These are phyloP conservation scores for Diutina catenulata DNA, from an alignment of 1,139 yeast genomes.

Conservation along the genomic window DNA sequence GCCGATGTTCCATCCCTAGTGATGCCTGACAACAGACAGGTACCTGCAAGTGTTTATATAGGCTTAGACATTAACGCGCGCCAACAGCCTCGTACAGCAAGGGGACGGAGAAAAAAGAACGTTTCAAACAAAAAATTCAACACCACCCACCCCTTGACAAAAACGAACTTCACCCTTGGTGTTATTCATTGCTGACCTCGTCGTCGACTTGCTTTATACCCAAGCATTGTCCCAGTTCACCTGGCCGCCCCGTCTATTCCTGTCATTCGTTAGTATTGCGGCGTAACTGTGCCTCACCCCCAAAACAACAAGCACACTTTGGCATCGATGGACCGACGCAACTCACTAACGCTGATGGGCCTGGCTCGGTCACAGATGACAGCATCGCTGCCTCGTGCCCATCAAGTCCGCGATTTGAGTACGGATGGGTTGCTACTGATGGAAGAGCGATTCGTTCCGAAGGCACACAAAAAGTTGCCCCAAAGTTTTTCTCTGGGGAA, in stretches of 20 bases:
- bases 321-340: not conserved
- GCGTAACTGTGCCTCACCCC: not conserved
- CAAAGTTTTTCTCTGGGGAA: no score
- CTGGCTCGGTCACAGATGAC: constrained; percentile 1
- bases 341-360: constrained; percentile 1
- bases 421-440: not conserved
- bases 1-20: no score
- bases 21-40: no score
- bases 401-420: not conserved
- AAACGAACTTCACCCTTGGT: not conserved
- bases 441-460: not conserved
- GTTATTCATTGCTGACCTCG: no score
- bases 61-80: no score
- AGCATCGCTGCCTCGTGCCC: not conserved
- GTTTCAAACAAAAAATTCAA: not conserved
- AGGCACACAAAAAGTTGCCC: not conserved
- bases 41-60: no score
- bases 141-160: no score
- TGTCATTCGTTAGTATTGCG: no score
- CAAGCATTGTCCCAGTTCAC: no score
- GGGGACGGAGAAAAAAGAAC: not conserved
- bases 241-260: no score
- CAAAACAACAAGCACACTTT: not conserved
- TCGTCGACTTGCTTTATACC: no score
- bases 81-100: not conserved